These are phyloP conservation scores for Butyriboletus loyo DNA, from an alignment of 768 basidiomycete species.

Conservation along the genomic window DNA sequence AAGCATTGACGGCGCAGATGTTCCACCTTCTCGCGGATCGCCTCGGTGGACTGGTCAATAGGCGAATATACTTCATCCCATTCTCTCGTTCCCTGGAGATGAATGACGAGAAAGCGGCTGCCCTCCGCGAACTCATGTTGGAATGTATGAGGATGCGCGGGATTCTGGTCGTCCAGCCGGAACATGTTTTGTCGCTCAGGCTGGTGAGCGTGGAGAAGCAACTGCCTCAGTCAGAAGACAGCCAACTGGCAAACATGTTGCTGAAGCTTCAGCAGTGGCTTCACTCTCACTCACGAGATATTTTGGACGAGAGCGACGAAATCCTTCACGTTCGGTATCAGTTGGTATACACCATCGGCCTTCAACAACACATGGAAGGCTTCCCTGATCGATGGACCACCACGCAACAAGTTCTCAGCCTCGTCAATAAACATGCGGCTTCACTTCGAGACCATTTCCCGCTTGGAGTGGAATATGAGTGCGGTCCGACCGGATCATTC, in stretches of 20 bases:
- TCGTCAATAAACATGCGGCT: slow-evolving; percentile 19
- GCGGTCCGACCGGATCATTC: slow-evolving; percentile 17
- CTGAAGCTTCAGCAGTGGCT: slow-evolving; percentile 29
- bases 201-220: slow-evolving; percentile 43
- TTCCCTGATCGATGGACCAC: slow-evolving; percentile 36
- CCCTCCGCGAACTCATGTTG: slow-evolving; percentile 33
- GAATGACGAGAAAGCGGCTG: slow-evolving; percentile 8
- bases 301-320: slow-evolving; percentile 33
- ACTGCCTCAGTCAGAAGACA: background rate
- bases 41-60: slow-evolving; percentile 43
- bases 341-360: slow-evolving; percentile 36
- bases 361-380: slow-evolving; percentile 26
- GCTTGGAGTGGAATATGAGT: slow-evolving; percentile 19
- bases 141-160: slow-evolving; percentile 41
- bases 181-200: slow-evolving; percentile 51
- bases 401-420: slow-evolving; percentile 29
- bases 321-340: slow-evolving; percentile 37
- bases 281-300: slow-evolving; percentile 24
- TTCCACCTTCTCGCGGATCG: slow-evolving; percentile 45
- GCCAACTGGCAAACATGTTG: slow-evolving; percentile 13
- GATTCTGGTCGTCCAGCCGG: slow-evolving; percentile 49
- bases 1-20: slow-evolving; percentile 45
- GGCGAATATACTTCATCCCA: slow-evolving; percentile 48
- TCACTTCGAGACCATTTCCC: slow-evolving; percentile 5
- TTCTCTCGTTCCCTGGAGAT: slow-evolving; percentile 42